Percentiles rank a stretch among this genome's conserved stretches.
Evolutionary conservation across 805 yeast species (phyloP).

Genomic region (Ogataea paraovalis): DNA sequence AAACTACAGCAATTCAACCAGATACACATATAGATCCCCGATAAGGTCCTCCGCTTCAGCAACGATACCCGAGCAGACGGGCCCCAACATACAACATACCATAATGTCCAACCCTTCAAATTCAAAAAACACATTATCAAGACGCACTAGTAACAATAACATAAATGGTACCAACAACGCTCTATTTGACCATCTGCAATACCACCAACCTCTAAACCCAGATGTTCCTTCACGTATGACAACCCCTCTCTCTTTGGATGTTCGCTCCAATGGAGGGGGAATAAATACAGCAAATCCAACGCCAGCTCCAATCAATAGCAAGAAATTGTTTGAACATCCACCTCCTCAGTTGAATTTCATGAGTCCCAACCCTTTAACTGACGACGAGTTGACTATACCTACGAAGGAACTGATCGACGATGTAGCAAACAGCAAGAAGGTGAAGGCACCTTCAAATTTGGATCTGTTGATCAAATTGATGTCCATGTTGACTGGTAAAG

Average conservation of each 20-base stretch:
- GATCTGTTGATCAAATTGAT: conserved; percentile 48
- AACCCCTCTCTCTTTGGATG: conserved; percentile 12
- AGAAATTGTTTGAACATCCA: conserved; percentile 1
- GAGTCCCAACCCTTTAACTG: conserved; percentile 16
- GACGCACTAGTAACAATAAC: background rate
- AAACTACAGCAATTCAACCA: background rate
- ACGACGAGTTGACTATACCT: conserved; percentile 13
- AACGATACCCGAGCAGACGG: background rate
- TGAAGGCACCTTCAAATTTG: conserved; percentile 10
- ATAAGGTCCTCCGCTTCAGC: background rate
- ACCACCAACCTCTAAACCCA: background rate
- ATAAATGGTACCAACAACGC: background rate
- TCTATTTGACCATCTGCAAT: background rate
- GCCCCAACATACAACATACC: background rate
- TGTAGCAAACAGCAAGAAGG: conserved; percentile 3
- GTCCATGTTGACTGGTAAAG: conserved; percentile 62
- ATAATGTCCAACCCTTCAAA: background rate
- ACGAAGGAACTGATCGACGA: conserved; percentile 16
- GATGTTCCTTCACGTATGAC: conserved; percentile 12
- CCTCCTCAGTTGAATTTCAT: conserved; percentile 12
- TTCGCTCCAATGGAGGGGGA: background rate
- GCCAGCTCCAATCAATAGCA: background rate
- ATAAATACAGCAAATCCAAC: background rate
- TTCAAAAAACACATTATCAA: background rate
- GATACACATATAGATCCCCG: background rate